phyloP scores from a whole-genome alignment of 2,329 filamentous ascomycete genomes.

The Ilyonectria destructans region DNA sequence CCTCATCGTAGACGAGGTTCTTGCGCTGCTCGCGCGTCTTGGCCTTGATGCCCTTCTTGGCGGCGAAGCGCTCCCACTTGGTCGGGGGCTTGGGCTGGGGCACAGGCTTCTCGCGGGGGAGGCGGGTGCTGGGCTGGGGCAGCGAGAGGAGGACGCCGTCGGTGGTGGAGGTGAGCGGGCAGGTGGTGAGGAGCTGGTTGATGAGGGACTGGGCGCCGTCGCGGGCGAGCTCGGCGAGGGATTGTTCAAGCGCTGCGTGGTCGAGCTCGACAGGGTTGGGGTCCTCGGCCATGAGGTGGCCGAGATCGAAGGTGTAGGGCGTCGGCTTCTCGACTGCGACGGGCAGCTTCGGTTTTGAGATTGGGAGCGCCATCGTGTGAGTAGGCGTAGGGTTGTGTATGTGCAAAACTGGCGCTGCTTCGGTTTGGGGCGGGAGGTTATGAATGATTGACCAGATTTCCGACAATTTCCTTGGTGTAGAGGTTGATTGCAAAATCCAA shows the following conservation, averaged over 20 bases:
- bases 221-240: conserved; percentile 82
- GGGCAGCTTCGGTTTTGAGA: conserved; percentile 67
- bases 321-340: conserved; percentile 85
- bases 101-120: conserved; percentile 94
- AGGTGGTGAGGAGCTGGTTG: conserved; percentile 94
- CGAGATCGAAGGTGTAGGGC: conserved; percentile 94
- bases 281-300: conserved; percentile 88
- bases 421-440: neutral
- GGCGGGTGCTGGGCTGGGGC: conserved; percentile 76
- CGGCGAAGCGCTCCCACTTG: conserved; percentile 96
- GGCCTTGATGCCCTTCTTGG: conserved; percentile 95
- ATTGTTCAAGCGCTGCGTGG: conserved; percentile 72
- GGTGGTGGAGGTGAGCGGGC: conserved; percentile 80
- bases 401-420: neutral
- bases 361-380: conserved; percentile 55
- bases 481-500: conserved; percentile 17
- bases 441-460: neutral
- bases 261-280: conserved; percentile 83
- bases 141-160: conserved; percentile 85
- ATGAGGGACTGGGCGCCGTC: conserved; percentile 93
- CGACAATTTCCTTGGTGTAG: neutral
- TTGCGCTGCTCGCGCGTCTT: conserved; percentile 84
- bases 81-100: conserved; percentile 87
- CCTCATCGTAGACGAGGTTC: conserved; percentile 88
- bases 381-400: neutral